Evolutionary conservation across 2,329 filamentous ascomycete species (phyloP).

Genomic region (Fusarium nisikadoi): DNA sequence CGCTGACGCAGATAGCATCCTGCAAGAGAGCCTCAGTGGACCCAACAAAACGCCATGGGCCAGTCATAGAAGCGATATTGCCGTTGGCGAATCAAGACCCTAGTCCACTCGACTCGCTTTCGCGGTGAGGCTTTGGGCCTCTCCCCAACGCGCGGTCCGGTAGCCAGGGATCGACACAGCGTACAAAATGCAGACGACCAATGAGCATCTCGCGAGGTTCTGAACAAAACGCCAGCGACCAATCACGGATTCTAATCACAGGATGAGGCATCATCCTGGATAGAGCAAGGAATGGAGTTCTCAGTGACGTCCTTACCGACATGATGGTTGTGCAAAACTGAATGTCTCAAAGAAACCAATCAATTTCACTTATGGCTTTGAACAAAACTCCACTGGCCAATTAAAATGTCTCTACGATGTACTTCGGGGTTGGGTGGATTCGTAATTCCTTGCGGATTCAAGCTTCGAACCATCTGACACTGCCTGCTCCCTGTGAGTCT

Average conservation of each 20-base stretch:
- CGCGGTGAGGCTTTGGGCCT: not conserved
- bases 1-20: not conserved
- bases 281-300: not conserved
- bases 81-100: not conserved
- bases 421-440: not conserved
- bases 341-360: not conserved
- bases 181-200: not conserved
- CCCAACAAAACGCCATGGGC: not conserved
- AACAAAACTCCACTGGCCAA: not conserved
- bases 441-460: not conserved
- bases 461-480: not conserved
- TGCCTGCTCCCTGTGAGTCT: not conserved
- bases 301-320: not conserved
- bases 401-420: too few species aligned
- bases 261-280: not conserved
- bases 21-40: not conserved
- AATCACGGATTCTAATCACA: not conserved
- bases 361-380: not conserved
- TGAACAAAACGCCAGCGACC: not conserved
- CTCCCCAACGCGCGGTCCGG: not conserved
- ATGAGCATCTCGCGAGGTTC: not conserved
- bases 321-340: not conserved
- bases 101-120: not conserved
- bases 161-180: not conserved
- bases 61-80: not conserved